Percentiles rank a stretch among this genome's conserved stretches.
phyloP scores from a whole-genome alignment of 768 basidiomycete species.

The Suillus plorans region DNA sequence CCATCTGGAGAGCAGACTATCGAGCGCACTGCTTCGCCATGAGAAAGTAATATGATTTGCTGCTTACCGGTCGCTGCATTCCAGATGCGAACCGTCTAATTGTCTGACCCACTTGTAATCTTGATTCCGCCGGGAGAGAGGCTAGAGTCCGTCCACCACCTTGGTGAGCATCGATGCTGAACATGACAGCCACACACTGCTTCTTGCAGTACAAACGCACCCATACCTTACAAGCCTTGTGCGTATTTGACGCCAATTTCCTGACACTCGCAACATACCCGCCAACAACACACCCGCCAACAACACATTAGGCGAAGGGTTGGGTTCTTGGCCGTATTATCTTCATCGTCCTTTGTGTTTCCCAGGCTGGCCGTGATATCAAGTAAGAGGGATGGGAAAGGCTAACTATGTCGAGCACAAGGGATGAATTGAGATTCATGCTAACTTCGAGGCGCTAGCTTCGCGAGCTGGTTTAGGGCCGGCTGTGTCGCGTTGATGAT shows the following conservation, averaged over 20 bases:
- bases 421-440: no score
- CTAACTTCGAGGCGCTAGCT: no score
- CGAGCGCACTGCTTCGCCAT: neutral
- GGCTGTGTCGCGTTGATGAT: slow-evolving; percentile 26
- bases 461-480: slow-evolving; percentile 17
- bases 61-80: neutral
- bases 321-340: no score
- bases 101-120: neutral
- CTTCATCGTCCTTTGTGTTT: no score
- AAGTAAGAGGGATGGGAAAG: neutral
- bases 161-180: neutral
- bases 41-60: neutral
- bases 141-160: neutral
- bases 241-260: no score
- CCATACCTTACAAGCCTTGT: neutral
- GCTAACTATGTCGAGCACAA: neutral
- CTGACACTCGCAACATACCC: no score
- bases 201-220: neutral
- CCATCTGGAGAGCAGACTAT: neutral
- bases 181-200: neutral
- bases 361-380: neutral
- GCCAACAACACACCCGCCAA: no score
- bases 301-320: no score
- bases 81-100: neutral
- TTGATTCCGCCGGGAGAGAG: neutral